Percentiles rank a stretch among this genome's conserved stretches.
phyloP scores from a whole-genome alignment of 352 stramenopile genomes.

The Phytophthora capsici region DNA sequence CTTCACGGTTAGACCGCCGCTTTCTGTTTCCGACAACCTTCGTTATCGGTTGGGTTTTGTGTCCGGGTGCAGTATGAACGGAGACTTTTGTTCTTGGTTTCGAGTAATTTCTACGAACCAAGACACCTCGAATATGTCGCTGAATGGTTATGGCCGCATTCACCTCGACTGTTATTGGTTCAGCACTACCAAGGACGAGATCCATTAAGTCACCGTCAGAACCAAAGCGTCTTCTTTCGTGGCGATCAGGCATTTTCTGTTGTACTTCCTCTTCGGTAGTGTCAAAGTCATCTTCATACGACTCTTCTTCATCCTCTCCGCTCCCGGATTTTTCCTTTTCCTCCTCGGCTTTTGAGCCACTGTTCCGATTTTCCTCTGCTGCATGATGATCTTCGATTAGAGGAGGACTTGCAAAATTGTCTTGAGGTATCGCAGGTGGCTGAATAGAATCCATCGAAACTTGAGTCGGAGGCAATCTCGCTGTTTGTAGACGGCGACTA shows the following conservation, averaged over 20 bases:
- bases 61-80: not conserved
- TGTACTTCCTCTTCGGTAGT: conserved; percentile 11
- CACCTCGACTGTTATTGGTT: conserved; percentile 7
- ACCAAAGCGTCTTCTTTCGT: conserved; percentile 10
- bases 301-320: conserved; percentile 31
- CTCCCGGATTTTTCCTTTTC: not conserved
- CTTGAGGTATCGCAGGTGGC: not conserved
- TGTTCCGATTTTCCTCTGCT: not conserved
- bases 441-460: not conserved
- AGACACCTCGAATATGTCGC: conserved; percentile 25
- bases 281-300: conserved; percentile 61
- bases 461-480: conserved; percentile 5
- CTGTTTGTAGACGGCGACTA: conserved; percentile 12
- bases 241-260: conserved; percentile 12
- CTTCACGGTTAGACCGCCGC: not conserved
- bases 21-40: conserved; percentile 1
- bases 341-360: not conserved
- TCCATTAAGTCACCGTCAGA: conserved; percentile 53
- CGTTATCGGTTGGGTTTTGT: not conserved
- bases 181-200: conserved; percentile 34
- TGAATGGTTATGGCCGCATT: conserved; percentile 40
- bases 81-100: not conserved
- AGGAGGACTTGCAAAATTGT: not conserved
- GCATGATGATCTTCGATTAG: not conserved
- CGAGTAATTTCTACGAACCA: conserved; percentile 5